Evolutionary conservation across 768 basidiomycete species (phyloP), one percentile per base, ranked within the genome.

Genomic region (Kwoniella europaea): DNA sequence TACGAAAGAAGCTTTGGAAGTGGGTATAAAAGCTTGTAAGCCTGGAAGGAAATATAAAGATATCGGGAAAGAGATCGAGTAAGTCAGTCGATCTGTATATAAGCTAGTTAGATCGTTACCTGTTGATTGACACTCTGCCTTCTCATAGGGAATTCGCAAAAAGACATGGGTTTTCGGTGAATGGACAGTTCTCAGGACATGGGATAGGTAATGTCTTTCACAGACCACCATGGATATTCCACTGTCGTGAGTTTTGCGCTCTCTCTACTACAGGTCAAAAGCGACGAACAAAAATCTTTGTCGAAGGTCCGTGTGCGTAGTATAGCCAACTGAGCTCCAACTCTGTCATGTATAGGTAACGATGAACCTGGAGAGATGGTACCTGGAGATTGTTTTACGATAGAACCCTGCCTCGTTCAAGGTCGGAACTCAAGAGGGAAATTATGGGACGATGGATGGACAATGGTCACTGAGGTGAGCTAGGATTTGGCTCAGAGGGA

Each of bases 391-490:
- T 93, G 92, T 78, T 96, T 97, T 77, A 96, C 94, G 0, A 94
- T 97, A 52, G 94, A 97, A 87, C 93, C 93, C 3, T 86, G 87
- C 58, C 85, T 96, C 42, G 87, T 95, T 13, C 91, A 93, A 84
- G 93, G 93, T 12, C 82, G 85, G 5, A 86, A 91, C 67, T 86
- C 92, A 0, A 80, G 84, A 27, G 88, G 88, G 2, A 91, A 90
- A 88, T 88, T 92, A 68, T 95, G 92, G 82, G 92, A 92, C 2
- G 94, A 96, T 79, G 92, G 92, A 27, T 96, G 94, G 94, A 94
- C 93, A 2, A 89, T 91, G n/a, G 91, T 91, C 0, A 94, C 93
- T 0, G 90, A 91, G 86, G 94, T 89, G 78, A 65, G 88, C 71
- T 22, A 24, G 46, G 20, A 1, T 41, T 44, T 13, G 29, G 4